phyloP scores from a whole-genome alignment of 1,139 yeast species.

The Yamadazyma atmosphaerica region DNA sequence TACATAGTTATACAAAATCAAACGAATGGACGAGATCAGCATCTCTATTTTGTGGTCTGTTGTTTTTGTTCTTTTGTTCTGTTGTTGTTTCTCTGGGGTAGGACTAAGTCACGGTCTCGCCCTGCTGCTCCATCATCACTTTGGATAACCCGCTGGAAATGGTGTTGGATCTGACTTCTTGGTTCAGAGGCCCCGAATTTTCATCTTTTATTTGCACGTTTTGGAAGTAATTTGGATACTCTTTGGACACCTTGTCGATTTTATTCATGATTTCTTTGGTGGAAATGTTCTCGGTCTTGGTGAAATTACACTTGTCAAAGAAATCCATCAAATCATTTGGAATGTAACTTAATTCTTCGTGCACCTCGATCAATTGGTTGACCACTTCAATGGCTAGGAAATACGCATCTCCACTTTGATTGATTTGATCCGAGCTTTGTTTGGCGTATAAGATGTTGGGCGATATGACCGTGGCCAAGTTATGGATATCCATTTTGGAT shows the following conservation, averaged over 20 bases:
- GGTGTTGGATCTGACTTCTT: conserved; percentile 34
- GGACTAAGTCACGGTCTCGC: too few species aligned
- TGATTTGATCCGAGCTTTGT: conserved; percentile 18
- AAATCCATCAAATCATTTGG: conserved; percentile 56
- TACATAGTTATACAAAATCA: not conserved
- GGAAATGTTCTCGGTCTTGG: conserved; percentile 21
- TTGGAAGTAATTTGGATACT: conserved; percentile 29
- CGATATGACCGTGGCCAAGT: conserved; percentile 91
- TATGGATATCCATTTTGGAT: conserved; percentile 95
- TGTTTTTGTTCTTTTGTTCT: not conserved
- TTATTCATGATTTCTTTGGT: conserved; percentile 41
- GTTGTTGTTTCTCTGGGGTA: too few species aligned
- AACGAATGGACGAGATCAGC: too few species aligned
- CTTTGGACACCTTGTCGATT: conserved; percentile 34
- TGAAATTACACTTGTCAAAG: conserved; percentile 36
- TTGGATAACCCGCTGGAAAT: conserved; percentile 37
- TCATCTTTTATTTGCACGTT: conserved; percentile 22
- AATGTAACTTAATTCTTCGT: conserved; percentile 76
- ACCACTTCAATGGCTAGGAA: conserved; percentile 91
- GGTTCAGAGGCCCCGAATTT: conserved; percentile 21
- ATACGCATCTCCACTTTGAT: conserved; percentile 65
- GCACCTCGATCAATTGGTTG: conserved; percentile 78
- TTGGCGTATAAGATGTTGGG: conserved; percentile 79
- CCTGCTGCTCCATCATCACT: conserved; percentile 16
- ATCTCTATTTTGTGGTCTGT: not conserved